Conservation (phyloP, 1,284 basidiomycete species). For the Ceratobasidium sp. region DNA sequence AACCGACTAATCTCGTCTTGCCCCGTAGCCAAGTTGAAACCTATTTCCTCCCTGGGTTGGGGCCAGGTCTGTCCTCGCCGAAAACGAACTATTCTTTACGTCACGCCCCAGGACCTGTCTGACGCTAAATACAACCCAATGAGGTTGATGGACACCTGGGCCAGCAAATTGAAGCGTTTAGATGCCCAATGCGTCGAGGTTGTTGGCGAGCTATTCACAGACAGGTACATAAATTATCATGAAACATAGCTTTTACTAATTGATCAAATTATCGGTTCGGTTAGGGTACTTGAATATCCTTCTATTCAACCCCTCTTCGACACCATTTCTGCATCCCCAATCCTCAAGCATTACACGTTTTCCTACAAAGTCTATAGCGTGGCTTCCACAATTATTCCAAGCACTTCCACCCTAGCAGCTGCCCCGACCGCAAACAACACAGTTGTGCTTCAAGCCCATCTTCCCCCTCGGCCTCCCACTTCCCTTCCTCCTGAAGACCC, state of each 20-base stretch:
- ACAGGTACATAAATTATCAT: neutral
- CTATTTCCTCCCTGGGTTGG: slow-evolving; percentile 34
- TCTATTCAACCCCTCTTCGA: slow-evolving; percentile 25
- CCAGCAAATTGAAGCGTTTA: slow-evolving; percentile 5
- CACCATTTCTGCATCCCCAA: slow-evolving; percentile 19
- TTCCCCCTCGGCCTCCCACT: slow-evolving; percentile 1
- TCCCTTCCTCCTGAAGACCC: slow-evolving; percentile 6
- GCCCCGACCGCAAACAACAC: slow-evolving; percentile 33
- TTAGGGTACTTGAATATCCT: slow-evolving; percentile 22
- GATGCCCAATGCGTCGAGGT: slow-evolving; percentile 30
- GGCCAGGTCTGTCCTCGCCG: slow-evolving; percentile 27
- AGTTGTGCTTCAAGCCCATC: slow-evolving; percentile 25
- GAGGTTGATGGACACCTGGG: slow-evolving; percentile 28
- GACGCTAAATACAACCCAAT: slow-evolving; percentile 12
- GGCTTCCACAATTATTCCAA: slow-evolving; percentile 13
- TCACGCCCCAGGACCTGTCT: slow-evolving; percentile 16
- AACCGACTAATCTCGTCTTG: neutral
- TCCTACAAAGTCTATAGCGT: slow-evolving; percentile 15
- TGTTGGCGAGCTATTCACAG: slow-evolving; percentile 26
- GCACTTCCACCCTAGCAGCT: neutral
- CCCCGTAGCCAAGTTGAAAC: neutral
- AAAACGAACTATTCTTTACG: slow-evolving; percentile 7
- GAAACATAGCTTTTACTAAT: neutral
- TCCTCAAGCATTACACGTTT: slow-evolving; percentile 32
- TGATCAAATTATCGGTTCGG: neutral